phyloP scores from a whole-genome alignment of 2,329 filamentous ascomycete species.

The Colletotrichum chlorophyti region DNA sequence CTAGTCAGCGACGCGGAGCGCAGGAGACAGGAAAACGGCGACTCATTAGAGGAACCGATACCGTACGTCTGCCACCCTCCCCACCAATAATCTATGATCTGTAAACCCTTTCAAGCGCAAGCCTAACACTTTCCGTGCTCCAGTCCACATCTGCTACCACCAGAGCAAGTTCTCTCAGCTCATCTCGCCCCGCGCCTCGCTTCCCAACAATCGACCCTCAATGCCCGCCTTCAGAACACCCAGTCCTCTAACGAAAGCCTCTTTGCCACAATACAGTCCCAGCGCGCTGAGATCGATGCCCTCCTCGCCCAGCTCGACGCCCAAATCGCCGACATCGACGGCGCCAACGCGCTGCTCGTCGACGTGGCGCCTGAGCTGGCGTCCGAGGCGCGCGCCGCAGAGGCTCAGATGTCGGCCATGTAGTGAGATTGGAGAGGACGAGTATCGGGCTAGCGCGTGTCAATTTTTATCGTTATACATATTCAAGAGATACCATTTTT shows the following conservation, averaged over 20 bases:
- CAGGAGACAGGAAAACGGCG: slow-evolving; percentile 41
- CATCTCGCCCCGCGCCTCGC: slow-evolving; percentile 61
- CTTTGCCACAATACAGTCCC: slow-evolving; percentile 56
- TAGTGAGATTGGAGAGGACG: too few relatives aligned
- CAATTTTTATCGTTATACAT: too few relatives aligned
- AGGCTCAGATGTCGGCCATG: slow-evolving; percentile 45
- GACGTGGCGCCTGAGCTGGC: slow-evolving; percentile 56
- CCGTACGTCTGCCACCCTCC: slow-evolving; percentile 47
- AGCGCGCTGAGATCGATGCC: slow-evolving; percentile 61
- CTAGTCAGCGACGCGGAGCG: slow-evolving; percentile 58
- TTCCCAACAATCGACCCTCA: slow-evolving; percentile 61
- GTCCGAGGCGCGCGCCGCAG: slow-evolving; percentile 54
- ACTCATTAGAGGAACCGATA: slow-evolving; percentile 40
- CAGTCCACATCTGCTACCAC: slow-evolving; percentile 64
- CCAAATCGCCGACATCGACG: slow-evolving; percentile 60
- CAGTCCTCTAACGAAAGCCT: slow-evolving; percentile 64
- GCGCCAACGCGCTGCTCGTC: slow-evolving; percentile 56
- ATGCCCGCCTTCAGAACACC: slow-evolving; percentile 61
- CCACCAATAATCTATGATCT: background rate
- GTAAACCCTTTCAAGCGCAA: background rate
- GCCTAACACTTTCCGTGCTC: background rate
- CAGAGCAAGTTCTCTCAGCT: slow-evolving; percentile 57
- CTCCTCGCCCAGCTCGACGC: slow-evolving; percentile 58
- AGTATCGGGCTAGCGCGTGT: too few relatives aligned
- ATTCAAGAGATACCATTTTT: background rate